phyloP scores from a whole-genome alignment of 179 eudicot genomes.

The Spergularia azorica region DNA sequence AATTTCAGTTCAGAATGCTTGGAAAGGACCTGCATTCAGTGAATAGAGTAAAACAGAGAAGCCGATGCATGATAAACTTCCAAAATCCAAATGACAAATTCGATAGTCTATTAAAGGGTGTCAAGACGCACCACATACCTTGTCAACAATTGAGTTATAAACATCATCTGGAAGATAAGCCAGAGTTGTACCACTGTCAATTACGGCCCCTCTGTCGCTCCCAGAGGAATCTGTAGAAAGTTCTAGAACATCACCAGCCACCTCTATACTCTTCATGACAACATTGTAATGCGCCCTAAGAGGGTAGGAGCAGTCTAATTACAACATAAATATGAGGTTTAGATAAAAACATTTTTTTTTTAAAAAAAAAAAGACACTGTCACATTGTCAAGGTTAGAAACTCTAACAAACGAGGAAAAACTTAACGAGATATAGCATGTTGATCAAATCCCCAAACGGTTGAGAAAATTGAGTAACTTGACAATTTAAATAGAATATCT shows the following conservation, averaged over 20 bases:
- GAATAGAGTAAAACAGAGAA: conserved; percentile 11
- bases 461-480: no score
- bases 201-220: conserved; percentile 40
- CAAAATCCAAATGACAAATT: background rate
- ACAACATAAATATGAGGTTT: conserved; percentile 27
- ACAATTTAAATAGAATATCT: no score
- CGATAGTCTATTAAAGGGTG: conserved; percentile 9
- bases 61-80: conserved; percentile 12
- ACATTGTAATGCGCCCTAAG: conserved; percentile 86
- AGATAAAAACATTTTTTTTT: background rate
- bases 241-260: conserved; percentile 55
- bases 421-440: no score
- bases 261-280: conserved; percentile 60
- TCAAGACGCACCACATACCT: conserved; percentile 40
- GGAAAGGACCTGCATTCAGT: conserved; percentile 51
- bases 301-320: conserved; percentile 36
- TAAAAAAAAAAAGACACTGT: background rate
- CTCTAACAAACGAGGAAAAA: no score
- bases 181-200: conserved; percentile 95
- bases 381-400: no score
- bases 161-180: conserved; percentile 72
- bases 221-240: conserved; percentile 42
- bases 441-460: no score
- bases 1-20: conserved; percentile 51
- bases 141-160: conserved; percentile 41